Evolutionary conservation across 2,329 filamentous ascomycete genomes (phyloP), one percentile per base, ranked within the genome.

Genomic region (Diaporthe sp.): DNA sequence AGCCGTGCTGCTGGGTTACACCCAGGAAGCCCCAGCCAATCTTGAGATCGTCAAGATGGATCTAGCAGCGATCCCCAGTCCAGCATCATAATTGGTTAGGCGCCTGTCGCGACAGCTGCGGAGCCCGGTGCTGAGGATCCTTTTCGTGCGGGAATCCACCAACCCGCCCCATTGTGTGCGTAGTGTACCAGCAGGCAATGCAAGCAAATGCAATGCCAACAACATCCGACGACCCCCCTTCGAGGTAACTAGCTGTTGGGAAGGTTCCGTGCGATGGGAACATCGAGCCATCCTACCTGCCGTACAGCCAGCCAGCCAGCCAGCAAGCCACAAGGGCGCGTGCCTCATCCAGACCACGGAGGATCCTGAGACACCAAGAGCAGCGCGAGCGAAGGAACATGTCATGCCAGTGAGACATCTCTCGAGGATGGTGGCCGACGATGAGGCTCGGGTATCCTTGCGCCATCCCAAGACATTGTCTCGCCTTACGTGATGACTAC

Each of bases 41-140:
- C 61, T 71, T 45, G 50, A 74, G 74, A 75, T 75, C 72, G 71
- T 64, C 72, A n/a, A 71, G 67, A 67, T 67, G 64, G 64, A 71
- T 74, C 74, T 74, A 50, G 72, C 74, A 74, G 73, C 74, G 72
- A 76, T 76, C 67, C 72, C 74, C 74, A 76, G 72, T 66, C 66
- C 52, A 58, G 30, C 45, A 33, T 47, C 71, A 72, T 72, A 52
- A 64, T 74, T 72, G 61, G 61, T 47, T 64, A 74, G 66, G 67
- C 74, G 74, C 74, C 60, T 12, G 72, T 76, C 72, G 74, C 74
- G 74, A 74, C 74, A 64, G 64, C 25, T 69, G 55, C 69, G 69
- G 68, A 66, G 52, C 30, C 55, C 66, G 45, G 64, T 52, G 64
- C 64, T 67, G 64, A 67, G 64, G 64, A 52, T 67, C 64, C 64